Conservation (phyloP, 2,329 filamentous ascomycete genomes). For the Aspergillus sp. region DNA sequence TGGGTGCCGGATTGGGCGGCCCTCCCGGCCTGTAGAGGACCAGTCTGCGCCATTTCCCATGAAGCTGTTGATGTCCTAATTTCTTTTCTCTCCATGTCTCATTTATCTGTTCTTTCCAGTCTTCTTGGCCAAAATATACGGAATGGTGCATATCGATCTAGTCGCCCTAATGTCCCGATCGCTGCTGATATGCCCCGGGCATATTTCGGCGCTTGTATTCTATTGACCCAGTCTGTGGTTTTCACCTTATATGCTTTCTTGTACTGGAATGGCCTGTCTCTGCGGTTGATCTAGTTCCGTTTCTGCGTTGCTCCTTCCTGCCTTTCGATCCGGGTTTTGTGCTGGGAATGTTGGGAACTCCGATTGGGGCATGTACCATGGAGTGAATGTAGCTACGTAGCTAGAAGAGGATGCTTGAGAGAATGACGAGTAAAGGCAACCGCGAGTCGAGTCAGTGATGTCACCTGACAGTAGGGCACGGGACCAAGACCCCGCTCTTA, state of each 20-base stretch:
- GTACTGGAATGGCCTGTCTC: constrained; percentile 3
- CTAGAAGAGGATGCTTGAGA: too few species aligned
- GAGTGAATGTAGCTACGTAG: too few species aligned
- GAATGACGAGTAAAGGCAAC: too few species aligned
- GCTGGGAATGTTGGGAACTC: not conserved
- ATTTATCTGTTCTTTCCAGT: constrained; percentile 4
- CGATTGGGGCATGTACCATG: not conserved
- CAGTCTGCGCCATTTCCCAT: not conserved
- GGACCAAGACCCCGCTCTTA: not conserved
- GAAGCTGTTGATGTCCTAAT: not conserved
- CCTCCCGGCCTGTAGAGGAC: constrained; percentile 24
- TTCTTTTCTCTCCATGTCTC: constrained; percentile 8
- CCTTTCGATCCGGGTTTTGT: constrained; percentile 9
- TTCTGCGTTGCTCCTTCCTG: constrained; percentile 4
- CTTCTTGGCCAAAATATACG: constrained; percentile 6
- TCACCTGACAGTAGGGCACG: not conserved
- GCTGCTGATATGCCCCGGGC: constrained; percentile 6
- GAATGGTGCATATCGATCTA: constrained; percentile 8
- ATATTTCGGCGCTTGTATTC: constrained; percentile 20
- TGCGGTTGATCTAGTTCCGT: not conserved
- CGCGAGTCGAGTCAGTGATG: not conserved
- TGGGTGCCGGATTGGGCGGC: constrained; percentile 37
- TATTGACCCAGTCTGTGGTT: constrained; percentile 8
- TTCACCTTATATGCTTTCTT: constrained; percentile 13
- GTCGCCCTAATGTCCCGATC: constrained; percentile 5